phyloP scores from a whole-genome alignment of 2,329 filamentous ascomycete genomes.

The Penicillium sp. region DNA sequence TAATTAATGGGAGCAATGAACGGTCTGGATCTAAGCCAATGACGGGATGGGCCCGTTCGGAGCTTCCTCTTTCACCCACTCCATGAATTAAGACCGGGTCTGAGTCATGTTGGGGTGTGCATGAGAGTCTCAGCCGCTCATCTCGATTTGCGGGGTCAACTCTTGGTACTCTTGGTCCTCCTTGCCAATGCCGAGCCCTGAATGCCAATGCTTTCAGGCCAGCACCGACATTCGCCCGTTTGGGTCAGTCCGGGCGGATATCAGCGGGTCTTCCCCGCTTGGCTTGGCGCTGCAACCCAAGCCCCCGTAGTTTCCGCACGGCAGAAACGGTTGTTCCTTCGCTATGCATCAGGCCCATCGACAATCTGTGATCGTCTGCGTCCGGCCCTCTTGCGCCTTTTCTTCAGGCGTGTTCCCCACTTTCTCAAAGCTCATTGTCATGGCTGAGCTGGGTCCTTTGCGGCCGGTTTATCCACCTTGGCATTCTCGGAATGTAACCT shows the following conservation, averaged over 20 bases:
- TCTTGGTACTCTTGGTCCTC: too few relatives aligned
- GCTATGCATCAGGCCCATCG: background rate
- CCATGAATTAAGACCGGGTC: background rate
- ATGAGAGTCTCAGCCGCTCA: too few relatives aligned
- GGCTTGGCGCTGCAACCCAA: slow-evolving; percentile 21
- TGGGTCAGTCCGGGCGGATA: slow-evolving; percentile 2
- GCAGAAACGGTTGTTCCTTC: slow-evolving; percentile 2
- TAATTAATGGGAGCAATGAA: background rate
- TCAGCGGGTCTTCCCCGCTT: slow-evolving; percentile 8
- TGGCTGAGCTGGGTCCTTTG: slow-evolving; percentile 1
- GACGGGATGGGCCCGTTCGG: too few relatives aligned
- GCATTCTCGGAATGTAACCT: slow-evolving; percentile 14
- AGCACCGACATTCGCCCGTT: background rate
- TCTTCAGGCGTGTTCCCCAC: background rate
- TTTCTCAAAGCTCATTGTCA: background rate
- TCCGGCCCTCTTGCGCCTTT: background rate
- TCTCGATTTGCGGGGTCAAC: too few relatives aligned
- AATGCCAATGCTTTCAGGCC: too few relatives aligned
- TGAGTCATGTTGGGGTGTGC: too few relatives aligned
- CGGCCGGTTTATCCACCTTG: slow-evolving; percentile 15
- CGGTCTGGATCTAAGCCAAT: background rate
- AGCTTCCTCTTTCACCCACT: too few relatives aligned
- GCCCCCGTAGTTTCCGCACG: background rate
- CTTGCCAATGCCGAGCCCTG: too few relatives aligned
- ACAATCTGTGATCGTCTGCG: background rate